phyloP scores from a whole-genome alignment of 768 basidiomycete genomes.

The Artomyces pyxidatus region DNA sequence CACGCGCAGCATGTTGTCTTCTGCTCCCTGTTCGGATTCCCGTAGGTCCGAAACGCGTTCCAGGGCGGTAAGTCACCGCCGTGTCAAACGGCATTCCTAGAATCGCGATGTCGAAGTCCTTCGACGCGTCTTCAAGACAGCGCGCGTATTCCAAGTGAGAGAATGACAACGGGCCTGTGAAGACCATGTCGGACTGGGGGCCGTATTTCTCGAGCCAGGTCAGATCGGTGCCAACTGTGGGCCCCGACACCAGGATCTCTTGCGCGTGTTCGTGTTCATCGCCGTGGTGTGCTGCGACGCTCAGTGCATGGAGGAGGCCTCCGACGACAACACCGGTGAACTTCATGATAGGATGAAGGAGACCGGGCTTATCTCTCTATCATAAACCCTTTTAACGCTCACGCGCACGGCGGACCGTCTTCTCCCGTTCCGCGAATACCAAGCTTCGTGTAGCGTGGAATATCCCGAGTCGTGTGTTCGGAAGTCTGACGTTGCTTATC shows the following conservation, averaged over 20 bases:
- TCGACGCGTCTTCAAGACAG: slow-evolving; percentile 53
- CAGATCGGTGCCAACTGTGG: not conserved
- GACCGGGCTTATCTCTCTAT: not conserved
- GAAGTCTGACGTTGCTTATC: too few relatives aligned
- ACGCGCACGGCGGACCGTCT: too few relatives aligned
- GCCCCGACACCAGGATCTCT: not conserved
- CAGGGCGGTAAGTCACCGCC: slow-evolving; percentile 40
- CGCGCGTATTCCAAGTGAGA: slow-evolving; percentile 70
- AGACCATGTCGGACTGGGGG: slow-evolving; percentile 60
- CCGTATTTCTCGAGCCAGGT: slow-evolving; percentile 68
- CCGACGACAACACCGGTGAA: not conserved
- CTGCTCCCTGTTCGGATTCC: slow-evolving; percentile 78
- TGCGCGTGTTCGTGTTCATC: not conserved
- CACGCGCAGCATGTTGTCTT: slow-evolving; percentile 48
- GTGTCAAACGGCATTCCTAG: slow-evolving; percentile 81
- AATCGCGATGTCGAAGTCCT: slow-evolving; percentile 65
- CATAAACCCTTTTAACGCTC: too few relatives aligned
- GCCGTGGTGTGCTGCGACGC: not conserved
- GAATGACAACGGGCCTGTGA: slow-evolving; percentile 77
- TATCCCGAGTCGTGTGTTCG: not conserved
- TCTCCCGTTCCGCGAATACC: too few relatives aligned
- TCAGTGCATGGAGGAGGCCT: not conserved
- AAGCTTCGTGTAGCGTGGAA: not conserved
- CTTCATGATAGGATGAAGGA: not conserved
- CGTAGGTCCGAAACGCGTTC: slow-evolving; percentile 82